Percentiles rank a stretch among this genome's conserved stretches.
These are phyloP conservation scores for Verticillium klebahnii DNA, from an alignment of 2,329 filamentous ascomycete species.

Conservation along the genomic window DNA sequence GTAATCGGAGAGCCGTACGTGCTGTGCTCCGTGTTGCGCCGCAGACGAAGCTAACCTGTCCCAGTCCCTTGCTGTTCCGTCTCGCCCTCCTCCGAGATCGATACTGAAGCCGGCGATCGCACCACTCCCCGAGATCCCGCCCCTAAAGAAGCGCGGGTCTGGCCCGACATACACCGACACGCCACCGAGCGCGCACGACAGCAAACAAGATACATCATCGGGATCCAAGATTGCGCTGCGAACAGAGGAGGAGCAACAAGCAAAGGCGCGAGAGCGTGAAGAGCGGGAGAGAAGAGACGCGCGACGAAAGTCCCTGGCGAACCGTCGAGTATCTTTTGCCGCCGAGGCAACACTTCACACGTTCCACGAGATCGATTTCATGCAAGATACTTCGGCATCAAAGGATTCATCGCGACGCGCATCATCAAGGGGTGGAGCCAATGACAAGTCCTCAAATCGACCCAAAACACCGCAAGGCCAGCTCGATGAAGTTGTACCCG, in stretches of 20 bases:
- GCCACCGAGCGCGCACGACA: background rate
- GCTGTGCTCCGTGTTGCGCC: background rate
- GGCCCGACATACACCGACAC: constrained; percentile 4
- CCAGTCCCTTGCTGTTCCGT: constrained; percentile 53
- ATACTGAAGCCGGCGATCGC: constrained; percentile 80
- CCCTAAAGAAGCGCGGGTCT: constrained; percentile 42
- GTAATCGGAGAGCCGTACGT: constrained; percentile 75
- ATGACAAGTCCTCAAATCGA: constrained; percentile 42
- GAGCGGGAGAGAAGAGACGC: constrained; percentile 77
- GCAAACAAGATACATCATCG: constrained; percentile 16
- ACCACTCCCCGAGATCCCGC: constrained; percentile 60
- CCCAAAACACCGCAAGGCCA: constrained; percentile 32
- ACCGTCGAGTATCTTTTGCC: constrained; percentile 91
- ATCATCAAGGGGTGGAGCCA: constrained; percentile 47
- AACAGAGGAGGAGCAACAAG: constrained; percentile 67
- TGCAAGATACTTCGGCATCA: constrained; percentile 80
- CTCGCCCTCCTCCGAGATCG: constrained; percentile 53
- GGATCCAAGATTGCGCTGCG: constrained; percentile 59
- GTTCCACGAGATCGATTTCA: constrained; percentile 88
- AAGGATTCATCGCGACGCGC: constrained; percentile 71
- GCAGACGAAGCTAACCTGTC: constrained; percentile 11
- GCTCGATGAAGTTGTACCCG: constrained; percentile 47
- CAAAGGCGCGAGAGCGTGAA: constrained; percentile 64
- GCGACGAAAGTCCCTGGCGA: constrained; percentile 86
- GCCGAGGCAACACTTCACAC: constrained; percentile 96